Evolutionary conservation across 2,329 filamentous ascomycete species (phyloP), one percentile per base, ranked within the genome.

Genomic region (Botrytis fragariae): DNA sequence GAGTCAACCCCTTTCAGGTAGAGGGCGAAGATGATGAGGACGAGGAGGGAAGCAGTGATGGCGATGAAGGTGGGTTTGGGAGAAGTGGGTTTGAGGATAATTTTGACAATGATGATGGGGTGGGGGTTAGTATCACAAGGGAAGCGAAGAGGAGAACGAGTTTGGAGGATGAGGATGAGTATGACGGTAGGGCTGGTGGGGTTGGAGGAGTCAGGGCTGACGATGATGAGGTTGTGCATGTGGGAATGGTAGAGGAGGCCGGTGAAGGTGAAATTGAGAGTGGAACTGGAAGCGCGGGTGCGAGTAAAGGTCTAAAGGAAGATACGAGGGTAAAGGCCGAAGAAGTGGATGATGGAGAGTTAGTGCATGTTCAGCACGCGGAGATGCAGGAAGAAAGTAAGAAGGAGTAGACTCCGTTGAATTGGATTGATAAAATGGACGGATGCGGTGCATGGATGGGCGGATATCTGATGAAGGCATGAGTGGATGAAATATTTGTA

Each of bases 91-190:
- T 45, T 29, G 72, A 74, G 25, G 64, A 54, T 45, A 70, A 69
- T 37, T 69, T 63, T 67, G 64, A 61, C 25, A 35, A 67, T 35
- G 73, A 65, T 48, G 72, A 64, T 70, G 70, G 65, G 22, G 65
- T 62, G 25, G 72, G 69, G 12, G 63, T 79, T 60, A 79, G 77
- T 74, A 74, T 72, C 20, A 81, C 79, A 54, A 81, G 78, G 1
- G 79, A 81, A 74, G 80, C 80, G 63, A 80, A 78, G 75, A 73
- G 80, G 72, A 77, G 80, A 63, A 81, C 79, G 42, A 81, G 79
- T 74, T 72, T 81, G 6, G 80, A 81, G 72, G 80, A 81, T 76
- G 79, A 81, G 68, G 70, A 72, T 37, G 80, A 81, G 57, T 79
- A 79, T 60, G 77, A 79, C 37, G 78, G 79, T 60, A 78, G 76